phyloP scores from a whole-genome alignment of 2,329 filamentous ascomycete species.

The Aspergillus intermedius region DNA sequence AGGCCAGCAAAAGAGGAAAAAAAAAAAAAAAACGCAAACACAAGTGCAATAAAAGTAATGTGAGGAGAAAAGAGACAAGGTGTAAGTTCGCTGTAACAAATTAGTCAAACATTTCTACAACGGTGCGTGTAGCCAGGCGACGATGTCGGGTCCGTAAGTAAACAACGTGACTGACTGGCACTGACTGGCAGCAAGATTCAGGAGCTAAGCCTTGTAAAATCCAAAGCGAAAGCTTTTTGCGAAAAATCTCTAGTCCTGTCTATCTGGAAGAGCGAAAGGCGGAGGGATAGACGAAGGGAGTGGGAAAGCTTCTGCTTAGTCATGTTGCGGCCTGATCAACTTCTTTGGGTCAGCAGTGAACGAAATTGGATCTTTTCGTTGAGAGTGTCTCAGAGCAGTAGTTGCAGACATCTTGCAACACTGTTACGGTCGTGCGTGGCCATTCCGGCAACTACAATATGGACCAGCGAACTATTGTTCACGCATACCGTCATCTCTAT shows the following conservation, averaged over 20 bases:
- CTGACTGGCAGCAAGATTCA: too few species aligned
- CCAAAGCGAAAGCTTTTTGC: too few species aligned
- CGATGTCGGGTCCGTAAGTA: too few species aligned
- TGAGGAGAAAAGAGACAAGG: slow-evolving; percentile 1
- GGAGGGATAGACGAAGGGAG: neutral
- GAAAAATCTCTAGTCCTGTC: too few species aligned
- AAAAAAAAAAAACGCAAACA: neutral
- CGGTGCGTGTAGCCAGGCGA: too few species aligned
- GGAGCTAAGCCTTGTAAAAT: too few species aligned
- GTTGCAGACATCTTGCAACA: neutral
- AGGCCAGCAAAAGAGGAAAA: slow-evolving; percentile 1
- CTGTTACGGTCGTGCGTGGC: too few species aligned
- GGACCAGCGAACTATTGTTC: slow-evolving; percentile 32
- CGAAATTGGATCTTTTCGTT: neutral
- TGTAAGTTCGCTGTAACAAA: neutral
- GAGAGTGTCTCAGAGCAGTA: too few species aligned
- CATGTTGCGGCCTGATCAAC: slow-evolving; percentile 16
- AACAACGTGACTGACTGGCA: too few species aligned
- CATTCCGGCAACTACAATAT: neutral
- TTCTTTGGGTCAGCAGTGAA: slow-evolving; percentile 21
- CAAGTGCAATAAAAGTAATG: neutral
- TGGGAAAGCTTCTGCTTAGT: too few species aligned
- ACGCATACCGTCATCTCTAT: slow-evolving; percentile 54
- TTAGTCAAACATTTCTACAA: too few species aligned
- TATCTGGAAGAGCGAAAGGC: neutral